A percentile compares a stretch with the other conserved stretches of the same genome.
Evolutionary conservation across 345 rosid genomes (phyloP).

Genomic region (Trapa incisa): DNA sequence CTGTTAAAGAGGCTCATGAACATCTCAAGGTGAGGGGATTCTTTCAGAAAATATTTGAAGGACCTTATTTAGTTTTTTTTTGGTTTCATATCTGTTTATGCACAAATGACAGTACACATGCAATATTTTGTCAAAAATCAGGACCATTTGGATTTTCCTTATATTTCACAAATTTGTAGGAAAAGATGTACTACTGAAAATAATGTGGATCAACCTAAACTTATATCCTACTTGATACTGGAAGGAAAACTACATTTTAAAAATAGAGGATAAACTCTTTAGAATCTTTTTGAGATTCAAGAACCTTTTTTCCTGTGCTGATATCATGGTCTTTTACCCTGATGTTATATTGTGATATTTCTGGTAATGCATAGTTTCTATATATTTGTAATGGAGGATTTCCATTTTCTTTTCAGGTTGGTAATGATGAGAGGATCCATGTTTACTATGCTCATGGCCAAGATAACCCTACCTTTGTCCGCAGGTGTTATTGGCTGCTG

Average conservation of each 20-base stretch:
- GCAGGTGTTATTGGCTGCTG: slow-evolving; percentile 98
- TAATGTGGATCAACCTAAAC: background rate
- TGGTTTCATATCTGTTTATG: background rate
- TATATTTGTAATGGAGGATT: background rate
- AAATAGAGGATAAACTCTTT: background rate
- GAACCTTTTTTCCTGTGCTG: background rate
- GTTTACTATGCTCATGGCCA: slow-evolving; percentile 97
- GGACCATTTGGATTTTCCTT: background rate
- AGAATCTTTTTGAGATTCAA: background rate
- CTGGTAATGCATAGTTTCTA: slow-evolving; percentile 4
- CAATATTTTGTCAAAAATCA: background rate
- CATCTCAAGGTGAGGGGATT: slow-evolving; percentile 69
- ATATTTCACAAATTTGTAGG: background rate
- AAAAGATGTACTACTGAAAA: background rate
- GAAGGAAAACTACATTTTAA: background rate
- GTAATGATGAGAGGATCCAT: slow-evolving; percentile 91
- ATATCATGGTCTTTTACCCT: background rate
- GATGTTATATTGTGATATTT: background rate
- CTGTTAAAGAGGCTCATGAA: slow-evolving; percentile 97
- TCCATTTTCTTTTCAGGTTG: slow-evolving; percentile 40
- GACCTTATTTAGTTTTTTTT: background rate
- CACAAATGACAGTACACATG: background rate
- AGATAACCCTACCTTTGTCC: slow-evolving; percentile 82
- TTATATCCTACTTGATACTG: background rate
- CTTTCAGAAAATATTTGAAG: background rate